Conservation (phyloP, 2,329 filamentous ascomycete species). For the Sporothrix protearum region DNA sequence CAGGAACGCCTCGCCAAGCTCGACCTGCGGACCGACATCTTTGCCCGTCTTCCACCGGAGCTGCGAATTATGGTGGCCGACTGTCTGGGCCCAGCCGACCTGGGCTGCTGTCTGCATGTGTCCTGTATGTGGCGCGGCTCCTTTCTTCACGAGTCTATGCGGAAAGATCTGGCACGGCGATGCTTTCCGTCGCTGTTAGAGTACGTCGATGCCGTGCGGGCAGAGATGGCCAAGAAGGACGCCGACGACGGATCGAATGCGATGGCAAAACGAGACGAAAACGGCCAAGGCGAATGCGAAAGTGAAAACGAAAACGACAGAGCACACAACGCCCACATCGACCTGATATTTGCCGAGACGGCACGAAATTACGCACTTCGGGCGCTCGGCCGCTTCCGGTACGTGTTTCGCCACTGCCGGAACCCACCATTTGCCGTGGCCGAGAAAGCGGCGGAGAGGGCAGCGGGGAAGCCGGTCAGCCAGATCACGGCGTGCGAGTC, state of each 20-base stretch:
- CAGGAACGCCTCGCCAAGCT: conserved; percentile 21
- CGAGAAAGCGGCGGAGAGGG: not conserved
- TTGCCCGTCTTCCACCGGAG: conserved; percentile 27
- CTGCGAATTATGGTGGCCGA: conserved; percentile 26
- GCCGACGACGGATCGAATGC: not conserved
- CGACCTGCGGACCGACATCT: conserved; percentile 27
- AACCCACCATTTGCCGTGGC: not conserved
- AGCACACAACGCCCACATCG: not conserved
- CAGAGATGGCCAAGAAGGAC: not conserved
- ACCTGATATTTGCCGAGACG: conserved; percentile 14
- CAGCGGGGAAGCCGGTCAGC: not conserved
- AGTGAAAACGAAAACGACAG: not conserved
- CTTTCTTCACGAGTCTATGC: conserved; percentile 20
- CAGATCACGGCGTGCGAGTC: not conserved
- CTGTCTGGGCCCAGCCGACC: conserved; percentile 24
- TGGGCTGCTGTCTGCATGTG: conserved; percentile 28
- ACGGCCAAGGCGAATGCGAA: not conserved
- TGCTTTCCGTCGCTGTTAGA: conserved; percentile 27
- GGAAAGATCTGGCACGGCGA: conserved; percentile 10
- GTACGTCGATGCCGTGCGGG: conserved; percentile 19
- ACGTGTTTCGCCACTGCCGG: conserved; percentile 20
- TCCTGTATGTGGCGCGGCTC: conserved; percentile 24
- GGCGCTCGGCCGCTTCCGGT: conserved; percentile 19
- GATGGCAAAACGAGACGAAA: not conserved
- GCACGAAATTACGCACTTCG: conserved; percentile 21